Conservation (phyloP, 2,329 filamentous ascomycete genomes). For the Plectosphaerella cucumerina region DNA sequence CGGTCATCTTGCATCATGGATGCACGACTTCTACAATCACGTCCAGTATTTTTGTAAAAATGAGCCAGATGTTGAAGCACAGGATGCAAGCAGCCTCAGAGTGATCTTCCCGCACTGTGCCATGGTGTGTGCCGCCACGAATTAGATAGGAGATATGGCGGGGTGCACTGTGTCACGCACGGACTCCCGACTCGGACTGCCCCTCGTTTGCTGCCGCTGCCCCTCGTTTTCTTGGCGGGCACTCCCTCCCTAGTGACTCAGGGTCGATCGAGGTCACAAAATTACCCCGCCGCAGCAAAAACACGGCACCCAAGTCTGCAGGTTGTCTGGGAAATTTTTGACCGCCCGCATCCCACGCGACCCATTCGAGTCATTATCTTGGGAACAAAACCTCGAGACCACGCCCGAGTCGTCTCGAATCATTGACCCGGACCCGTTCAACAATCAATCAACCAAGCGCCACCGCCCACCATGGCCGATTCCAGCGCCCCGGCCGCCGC, state of each 20-base stretch:
- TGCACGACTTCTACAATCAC: too few relatives aligned
- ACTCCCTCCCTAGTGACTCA: not conserved
- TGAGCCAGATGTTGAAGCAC: too few relatives aligned
- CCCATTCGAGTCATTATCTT: not conserved
- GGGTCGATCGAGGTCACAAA: not conserved
- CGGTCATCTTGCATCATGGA: too few relatives aligned
- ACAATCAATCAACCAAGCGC: not conserved
- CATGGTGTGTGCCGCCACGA: too few relatives aligned
- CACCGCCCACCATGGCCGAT: constrained; percentile 18
- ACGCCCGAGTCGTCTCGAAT: not conserved
- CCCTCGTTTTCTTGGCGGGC: not conserved
- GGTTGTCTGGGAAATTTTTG: constrained; percentile 1
- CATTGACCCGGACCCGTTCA: not conserved
- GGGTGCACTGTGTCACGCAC: too few relatives aligned
- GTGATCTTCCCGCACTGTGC: too few relatives aligned
- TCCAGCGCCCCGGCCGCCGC: constrained; percentile 16
- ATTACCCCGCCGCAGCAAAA: not conserved
- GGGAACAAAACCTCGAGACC: not conserved
- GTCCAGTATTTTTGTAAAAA: too few relatives aligned
- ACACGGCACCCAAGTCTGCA: not conserved
- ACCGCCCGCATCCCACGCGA: not conserved
- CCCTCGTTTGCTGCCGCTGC: not conserved
- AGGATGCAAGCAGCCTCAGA: too few relatives aligned
- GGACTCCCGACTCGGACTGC: too few relatives aligned
- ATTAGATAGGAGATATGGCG: too few relatives aligned